Percentiles rank a stretch among this genome's conserved stretches.
Conservation (phyloP, 2,329 filamentous ascomycete genomes). For the Curvularia hawaiiensis region DNA sequence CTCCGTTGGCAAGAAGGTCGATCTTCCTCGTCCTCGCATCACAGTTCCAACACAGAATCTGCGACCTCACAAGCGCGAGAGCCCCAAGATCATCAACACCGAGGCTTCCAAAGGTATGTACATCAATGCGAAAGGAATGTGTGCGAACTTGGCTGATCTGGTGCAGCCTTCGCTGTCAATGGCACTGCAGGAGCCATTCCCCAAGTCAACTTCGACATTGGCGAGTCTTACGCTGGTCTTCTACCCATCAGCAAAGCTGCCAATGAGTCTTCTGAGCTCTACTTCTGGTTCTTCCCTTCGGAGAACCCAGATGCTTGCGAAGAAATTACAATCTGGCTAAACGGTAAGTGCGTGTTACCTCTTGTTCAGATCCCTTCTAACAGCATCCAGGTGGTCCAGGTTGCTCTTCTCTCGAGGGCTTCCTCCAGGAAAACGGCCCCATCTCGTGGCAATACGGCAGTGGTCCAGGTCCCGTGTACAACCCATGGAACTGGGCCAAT, state of each 20-base stretch:
- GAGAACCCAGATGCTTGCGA: slow-evolving; percentile 54
- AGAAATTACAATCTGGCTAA: slow-evolving; percentile 58
- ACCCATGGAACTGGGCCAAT: slow-evolving; percentile 53
- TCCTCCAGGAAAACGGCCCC: slow-evolving; percentile 56
- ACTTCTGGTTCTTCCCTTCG: slow-evolving; percentile 63
- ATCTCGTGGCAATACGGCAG: slow-evolving; percentile 54
- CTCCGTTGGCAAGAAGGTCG: slow-evolving; percentile 38
- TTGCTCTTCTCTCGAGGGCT: slow-evolving; percentile 54
- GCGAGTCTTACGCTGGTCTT: slow-evolving; percentile 53
- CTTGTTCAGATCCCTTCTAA: background rate
- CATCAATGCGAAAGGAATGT: background rate
- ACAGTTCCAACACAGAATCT: slow-evolving; percentile 24
- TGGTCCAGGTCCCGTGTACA: slow-evolving; percentile 47
- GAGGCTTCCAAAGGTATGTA: slow-evolving; percentile 36
- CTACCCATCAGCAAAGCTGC: slow-evolving; percentile 58
- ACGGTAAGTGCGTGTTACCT: slow-evolving; percentile 13
- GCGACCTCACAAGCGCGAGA: slow-evolving; percentile 31
- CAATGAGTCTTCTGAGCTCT: slow-evolving; percentile 55
- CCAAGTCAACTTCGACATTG: slow-evolving; percentile 53
- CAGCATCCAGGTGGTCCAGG: slow-evolving; percentile 45
- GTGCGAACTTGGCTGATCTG: slow-evolving; percentile 6
- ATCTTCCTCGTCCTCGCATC: slow-evolving; percentile 34
- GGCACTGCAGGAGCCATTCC: slow-evolving; percentile 52
- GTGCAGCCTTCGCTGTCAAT: slow-evolving; percentile 45
- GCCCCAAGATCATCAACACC: slow-evolving; percentile 47